A percentile compares a stretch with the other conserved stretches of the same genome.
phyloP scores from a whole-genome alignment of 1,284 basidiomycete genomes.

The Rhodofomes roseus region DNA sequence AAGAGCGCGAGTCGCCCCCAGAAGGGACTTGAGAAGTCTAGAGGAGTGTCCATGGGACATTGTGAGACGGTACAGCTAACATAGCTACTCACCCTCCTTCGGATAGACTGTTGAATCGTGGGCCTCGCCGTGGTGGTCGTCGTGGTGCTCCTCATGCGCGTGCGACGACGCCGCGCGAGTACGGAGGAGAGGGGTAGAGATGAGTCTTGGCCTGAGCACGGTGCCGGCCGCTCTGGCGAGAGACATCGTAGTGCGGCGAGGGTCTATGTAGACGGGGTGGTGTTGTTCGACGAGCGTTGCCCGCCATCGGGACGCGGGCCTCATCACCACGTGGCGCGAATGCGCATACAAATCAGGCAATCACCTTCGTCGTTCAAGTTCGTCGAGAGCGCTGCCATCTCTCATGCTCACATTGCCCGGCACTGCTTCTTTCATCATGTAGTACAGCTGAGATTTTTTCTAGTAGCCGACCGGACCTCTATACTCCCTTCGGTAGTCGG shows the following conservation, averaged over 20 bases:
- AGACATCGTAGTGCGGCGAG: constrained; percentile 25
- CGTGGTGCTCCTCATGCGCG: constrained; percentile 31
- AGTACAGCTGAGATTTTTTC: too few relatives aligned
- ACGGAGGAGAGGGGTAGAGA: constrained; percentile 21
- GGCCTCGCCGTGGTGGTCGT: constrained; percentile 33
- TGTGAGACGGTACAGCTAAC: too few relatives aligned
- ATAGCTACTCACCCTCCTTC: constrained; percentile 48
- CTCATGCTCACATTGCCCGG: neutral
- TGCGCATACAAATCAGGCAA: neutral
- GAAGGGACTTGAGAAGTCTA: constrained; percentile 56
- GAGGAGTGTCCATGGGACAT: neutral
- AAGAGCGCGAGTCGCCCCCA: constrained; percentile 58
- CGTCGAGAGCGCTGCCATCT: too few relatives aligned
- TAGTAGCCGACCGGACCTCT: too few relatives aligned
- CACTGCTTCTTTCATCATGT: neutral
- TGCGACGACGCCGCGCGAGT: constrained; percentile 39
- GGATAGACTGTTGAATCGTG: constrained; percentile 46
- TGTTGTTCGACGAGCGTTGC: constrained; percentile 1
- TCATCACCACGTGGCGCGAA: neutral
- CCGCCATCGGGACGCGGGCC: neutral
- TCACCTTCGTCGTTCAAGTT: neutral
- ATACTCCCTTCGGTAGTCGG: too few relatives aligned
- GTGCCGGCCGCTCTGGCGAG: constrained; percentile 31
- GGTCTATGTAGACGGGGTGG: neutral
- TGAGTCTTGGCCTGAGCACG: constrained; percentile 27